Base-by-base conservation (phyloP, 2,329 filamentous ascomycete species). In the Akanthomyces uredinophilus region DNA sequence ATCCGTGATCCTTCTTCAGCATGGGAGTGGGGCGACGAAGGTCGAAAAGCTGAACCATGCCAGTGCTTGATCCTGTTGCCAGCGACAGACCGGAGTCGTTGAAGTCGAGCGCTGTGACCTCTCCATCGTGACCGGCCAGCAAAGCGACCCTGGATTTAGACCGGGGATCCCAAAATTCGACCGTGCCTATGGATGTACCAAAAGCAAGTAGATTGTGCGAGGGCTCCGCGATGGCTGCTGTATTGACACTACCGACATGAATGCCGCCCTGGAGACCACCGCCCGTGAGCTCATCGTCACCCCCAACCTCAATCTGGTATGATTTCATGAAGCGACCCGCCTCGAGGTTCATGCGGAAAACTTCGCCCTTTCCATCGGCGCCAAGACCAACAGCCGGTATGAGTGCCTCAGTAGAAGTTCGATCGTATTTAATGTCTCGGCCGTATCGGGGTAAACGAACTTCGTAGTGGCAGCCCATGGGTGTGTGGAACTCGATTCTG, bases 111-210 rank as follows among this genome's bases (percentile, higher is more conserved):
- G 95, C 91, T 0, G 94, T 97, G 51, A 97, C 87, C 70, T 92
- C 89, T 37, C 85, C 86, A 64, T 87, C 83, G 63, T 87, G 83
- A 0, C 81, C 83, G 14, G 88, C 82, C 2, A 99, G 79, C 20
- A 94, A 83, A 18, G 91, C 93, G 13, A 94, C 89, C 62, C 92
- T 83, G 60, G 88, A 89, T 71, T 92, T 89, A 35, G 90, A 92
- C 64, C 95, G 85, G 1, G 93, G 85, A 72, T 99, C 95, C 91
- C 93, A 99, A 70, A 98, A 94, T 72, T 99, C 95, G 29, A 98
- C 91, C 1, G 94, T 96, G n/a, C 95, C 94, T 62, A 95, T 79
- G 3, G 92, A 93, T 1, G 95, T 99, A 58, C 96, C 95, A 69
- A 99, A 99, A 0, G 94, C 93, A 39, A 93, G 82, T 5, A 99